phyloP scores from a whole-genome alignment of 23 red algal species.

The Gracilaria vermiculophylla region DNA sequence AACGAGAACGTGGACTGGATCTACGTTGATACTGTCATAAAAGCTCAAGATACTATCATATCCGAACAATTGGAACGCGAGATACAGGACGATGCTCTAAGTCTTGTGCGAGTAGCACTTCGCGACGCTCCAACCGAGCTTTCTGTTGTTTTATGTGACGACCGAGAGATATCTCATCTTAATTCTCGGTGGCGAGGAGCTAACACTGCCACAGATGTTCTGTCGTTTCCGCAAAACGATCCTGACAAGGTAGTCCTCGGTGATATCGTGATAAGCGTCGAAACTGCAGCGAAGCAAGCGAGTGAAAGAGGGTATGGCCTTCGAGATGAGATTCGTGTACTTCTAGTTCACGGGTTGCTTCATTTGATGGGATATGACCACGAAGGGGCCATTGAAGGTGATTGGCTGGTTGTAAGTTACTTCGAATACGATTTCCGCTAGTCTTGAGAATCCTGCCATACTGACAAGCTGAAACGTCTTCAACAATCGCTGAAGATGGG shows the following conservation, averaged over 20 bases:
- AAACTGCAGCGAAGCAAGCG: slow-evolving; percentile 64
- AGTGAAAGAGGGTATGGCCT: slow-evolving; percentile 15
- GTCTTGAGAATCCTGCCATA: background rate
- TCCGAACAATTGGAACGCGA: background rate
- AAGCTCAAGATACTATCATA: background rate
- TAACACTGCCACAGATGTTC: slow-evolving; percentile 86
- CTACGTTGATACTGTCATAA: slow-evolving; percentile 25
- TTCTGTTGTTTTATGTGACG: slow-evolving; percentile 64
- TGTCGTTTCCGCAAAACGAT: slow-evolving; percentile 74
- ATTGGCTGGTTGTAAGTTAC: slow-evolving; percentile 62
- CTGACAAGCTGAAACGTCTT: background rate
- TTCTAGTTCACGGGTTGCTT: slow-evolving; percentile 91
- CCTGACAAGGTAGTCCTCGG: slow-evolving; percentile 65
- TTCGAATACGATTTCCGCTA: background rate
- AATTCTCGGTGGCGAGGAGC: slow-evolving; percentile 80
- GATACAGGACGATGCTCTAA: slow-evolving; percentile 30
- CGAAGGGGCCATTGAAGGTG: slow-evolving; percentile 45
- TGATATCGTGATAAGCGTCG: slow-evolving; percentile 88
- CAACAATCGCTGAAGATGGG: slow-evolving; percentile 25
- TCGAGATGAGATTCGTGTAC: slow-evolving; percentile 72
- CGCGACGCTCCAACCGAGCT: slow-evolving; percentile 60
- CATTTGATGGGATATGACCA: slow-evolving; percentile 98
- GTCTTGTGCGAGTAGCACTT: slow-evolving; percentile 1
- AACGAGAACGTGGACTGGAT: slow-evolving; percentile 51
- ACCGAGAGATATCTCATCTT: slow-evolving; percentile 57